phyloP scores from a whole-genome alignment of 345 rosid species.

The Kandelia obovata region DNA sequence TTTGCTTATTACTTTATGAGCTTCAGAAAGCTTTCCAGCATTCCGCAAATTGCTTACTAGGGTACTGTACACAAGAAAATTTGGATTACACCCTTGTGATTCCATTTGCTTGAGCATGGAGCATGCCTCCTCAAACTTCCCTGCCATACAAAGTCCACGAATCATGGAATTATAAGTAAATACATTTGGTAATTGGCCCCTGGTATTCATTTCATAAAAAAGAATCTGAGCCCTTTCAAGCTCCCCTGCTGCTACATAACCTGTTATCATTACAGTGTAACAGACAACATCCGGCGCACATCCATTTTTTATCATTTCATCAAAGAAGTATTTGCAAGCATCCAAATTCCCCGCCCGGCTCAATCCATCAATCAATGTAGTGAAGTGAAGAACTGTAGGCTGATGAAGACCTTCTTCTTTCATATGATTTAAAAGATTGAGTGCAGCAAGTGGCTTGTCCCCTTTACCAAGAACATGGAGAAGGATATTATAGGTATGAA shows the following conservation, averaged over 20 bases:
- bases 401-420: conserved; percentile 57
- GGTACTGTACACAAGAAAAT: conserved; percentile 78
- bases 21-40: conserved; percentile 75
- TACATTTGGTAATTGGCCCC: conserved; percentile 73
- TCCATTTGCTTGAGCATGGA: conserved; percentile 78
- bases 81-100: conserved; percentile 77
- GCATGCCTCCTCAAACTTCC: conserved; percentile 65
- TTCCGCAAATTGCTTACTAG: conserved; percentile 61
- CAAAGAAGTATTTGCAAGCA: conserved; percentile 70
- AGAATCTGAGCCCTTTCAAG: conserved; percentile 63
- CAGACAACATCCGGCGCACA: conserved; percentile 77
- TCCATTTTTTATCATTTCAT: conserved; percentile 64
- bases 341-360: conserved; percentile 83
- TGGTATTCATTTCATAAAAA: conserved; percentile 58
- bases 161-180: conserved; percentile 88
- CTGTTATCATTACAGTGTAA: conserved; percentile 81
- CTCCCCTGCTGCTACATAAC: conserved; percentile 58
- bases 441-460: conserved; percentile 75
- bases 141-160: conserved; percentile 71
- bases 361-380: conserved; percentile 88
- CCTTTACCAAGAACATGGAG: conserved; percentile 84
- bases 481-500: conserved; percentile 73
- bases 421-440: conserved; percentile 73
- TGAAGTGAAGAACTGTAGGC: conserved; percentile 67
- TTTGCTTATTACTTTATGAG: conserved; percentile 57